Evolutionary conservation across 768 basidiomycete species (phyloP).

Genomic region (Podaxis carcinomalis): DNA sequence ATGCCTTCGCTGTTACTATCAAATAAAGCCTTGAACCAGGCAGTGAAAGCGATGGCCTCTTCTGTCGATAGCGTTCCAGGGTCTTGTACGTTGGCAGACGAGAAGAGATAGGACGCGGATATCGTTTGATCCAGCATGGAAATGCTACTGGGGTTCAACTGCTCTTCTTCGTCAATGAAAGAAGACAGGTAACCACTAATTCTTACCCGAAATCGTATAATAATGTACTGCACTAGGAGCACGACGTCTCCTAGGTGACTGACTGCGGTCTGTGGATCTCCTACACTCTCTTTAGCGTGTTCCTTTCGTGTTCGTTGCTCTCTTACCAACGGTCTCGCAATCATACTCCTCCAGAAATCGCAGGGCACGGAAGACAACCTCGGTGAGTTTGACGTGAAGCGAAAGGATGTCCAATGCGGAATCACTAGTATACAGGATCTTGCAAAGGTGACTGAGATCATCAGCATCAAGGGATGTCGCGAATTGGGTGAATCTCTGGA

Average conservation of each 20-base stretch:
- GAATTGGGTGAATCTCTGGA: slow-evolving; percentile 56
- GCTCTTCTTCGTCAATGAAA: background rate
- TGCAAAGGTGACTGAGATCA: slow-evolving; percentile 65
- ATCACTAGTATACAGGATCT: slow-evolving; percentile 55
- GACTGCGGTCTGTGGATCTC: slow-evolving; percentile 81
- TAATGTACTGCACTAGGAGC: slow-evolving; percentile 62
- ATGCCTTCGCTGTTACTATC: slow-evolving; percentile 77
- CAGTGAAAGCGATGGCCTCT: slow-evolving; percentile 39
- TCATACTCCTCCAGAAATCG: slow-evolving; percentile 68
- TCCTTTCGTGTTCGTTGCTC: background rate
- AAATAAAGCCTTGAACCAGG: slow-evolving; percentile 78
- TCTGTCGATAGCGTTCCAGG: slow-evolving; percentile 41
- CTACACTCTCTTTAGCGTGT: slow-evolving; percentile 29
- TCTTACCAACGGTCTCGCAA: slow-evolving; percentile 75
- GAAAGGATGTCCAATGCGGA: slow-evolving; percentile 63
- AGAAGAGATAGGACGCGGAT: slow-evolving; percentile 40
- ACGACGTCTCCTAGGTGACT: slow-evolving; percentile 78
- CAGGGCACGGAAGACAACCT: slow-evolving; percentile 60
- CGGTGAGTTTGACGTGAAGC: slow-evolving; percentile 59
- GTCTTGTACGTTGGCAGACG: slow-evolving; percentile 41
- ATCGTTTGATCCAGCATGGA: slow-evolving; percentile 11
- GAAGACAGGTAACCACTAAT: background rate
- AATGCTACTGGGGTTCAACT: background rate
- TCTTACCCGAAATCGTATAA: slow-evolving; percentile 62
- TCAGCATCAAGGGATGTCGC: slow-evolving; percentile 59